Conservation (phyloP, 108 stramenopile species). For the Hondaea fermentalgiana region DNA sequence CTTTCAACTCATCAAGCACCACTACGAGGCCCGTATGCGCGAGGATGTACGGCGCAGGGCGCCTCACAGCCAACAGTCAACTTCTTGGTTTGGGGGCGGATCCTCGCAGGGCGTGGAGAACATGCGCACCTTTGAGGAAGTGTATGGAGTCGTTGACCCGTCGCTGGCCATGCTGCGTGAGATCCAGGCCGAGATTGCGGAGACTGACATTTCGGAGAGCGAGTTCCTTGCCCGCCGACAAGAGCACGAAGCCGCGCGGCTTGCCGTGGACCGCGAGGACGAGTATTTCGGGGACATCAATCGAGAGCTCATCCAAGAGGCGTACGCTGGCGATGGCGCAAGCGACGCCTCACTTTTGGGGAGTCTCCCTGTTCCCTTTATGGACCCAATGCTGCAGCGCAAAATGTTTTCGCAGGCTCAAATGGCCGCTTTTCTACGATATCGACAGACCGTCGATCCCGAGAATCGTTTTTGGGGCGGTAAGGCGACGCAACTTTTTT, state of each 20-base stretch:
- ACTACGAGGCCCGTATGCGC: not conserved
- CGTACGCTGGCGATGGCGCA: not conserved
- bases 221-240: not conserved
- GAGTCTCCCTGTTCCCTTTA: not conserved
- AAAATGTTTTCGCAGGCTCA: not conserved
- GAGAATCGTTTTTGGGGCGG: slow-evolving; percentile 13
- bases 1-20: not conserved
- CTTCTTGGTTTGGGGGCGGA: too few relatives aligned
- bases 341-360: not conserved
- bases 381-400: not conserved
- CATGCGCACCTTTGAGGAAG: not conserved
- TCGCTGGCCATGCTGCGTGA: not conserved
- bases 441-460: not conserved
- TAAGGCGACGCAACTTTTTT: not conserved
- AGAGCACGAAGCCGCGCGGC: not conserved
- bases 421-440: not conserved
- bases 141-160: not conserved
- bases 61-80: not conserved
- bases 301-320: not conserved
- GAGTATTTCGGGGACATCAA: not conserved
- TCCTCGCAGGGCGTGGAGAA: too few relatives aligned
- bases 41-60: not conserved
- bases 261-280: not conserved
- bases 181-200: not conserved
- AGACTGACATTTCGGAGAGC: not conserved